A percentile compares a stretch with the other conserved stretches of the same genome.
phyloP scores from a whole-genome alignment of 768 basidiomycete species.

The Lactarius quietus region DNA sequence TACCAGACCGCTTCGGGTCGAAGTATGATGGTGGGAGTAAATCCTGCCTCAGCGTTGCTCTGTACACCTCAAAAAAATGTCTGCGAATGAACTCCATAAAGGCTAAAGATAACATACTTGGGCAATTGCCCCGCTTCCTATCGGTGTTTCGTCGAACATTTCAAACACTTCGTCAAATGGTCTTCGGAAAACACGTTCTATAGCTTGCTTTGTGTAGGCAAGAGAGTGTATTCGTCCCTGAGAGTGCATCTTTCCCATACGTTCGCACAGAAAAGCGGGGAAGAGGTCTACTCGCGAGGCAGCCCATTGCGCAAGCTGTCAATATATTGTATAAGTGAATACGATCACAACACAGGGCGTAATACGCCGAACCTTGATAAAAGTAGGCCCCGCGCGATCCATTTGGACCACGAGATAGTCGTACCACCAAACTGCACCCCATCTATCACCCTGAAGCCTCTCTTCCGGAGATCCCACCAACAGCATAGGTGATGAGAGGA shows the following conservation, averaged over 20 bases:
- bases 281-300: slow-evolving; percentile 94
- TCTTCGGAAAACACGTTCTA: slow-evolving; percentile 79
- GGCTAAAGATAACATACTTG: slow-evolving; percentile 47
- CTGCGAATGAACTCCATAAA: background rate
- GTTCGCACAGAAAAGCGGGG: slow-evolving; percentile 78
- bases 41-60: slow-evolving; percentile 78
- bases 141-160: slow-evolving; percentile 79
- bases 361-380: slow-evolving; percentile 71
- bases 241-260: slow-evolving; percentile 84
- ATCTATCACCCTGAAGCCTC: slow-evolving; percentile 65
- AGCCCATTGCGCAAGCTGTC: slow-evolving; percentile 95
- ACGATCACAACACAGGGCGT: background rate
- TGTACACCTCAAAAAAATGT: slow-evolving; percentile 62
- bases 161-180: slow-evolving; percentile 89
- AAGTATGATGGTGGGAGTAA: slow-evolving; percentile 84
- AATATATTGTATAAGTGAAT: background rate
- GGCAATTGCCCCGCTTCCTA: slow-evolving; percentile 98
- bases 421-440: slow-evolving; percentile 99
- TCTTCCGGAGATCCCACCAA: slow-evolving; percentile 57
- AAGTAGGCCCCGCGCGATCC: slow-evolving; percentile 94
- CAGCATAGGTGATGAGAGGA: slow-evolving; percentile 81
- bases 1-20: slow-evolving; percentile 61
- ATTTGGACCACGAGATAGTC: slow-evolving; percentile 81
- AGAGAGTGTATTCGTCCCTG: slow-evolving; percentile 79
- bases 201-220: slow-evolving; percentile 70